Base-by-base conservation (phyloP, 2,329 filamentous ascomycete species). In the Dactylellina leptospora region DNA sequence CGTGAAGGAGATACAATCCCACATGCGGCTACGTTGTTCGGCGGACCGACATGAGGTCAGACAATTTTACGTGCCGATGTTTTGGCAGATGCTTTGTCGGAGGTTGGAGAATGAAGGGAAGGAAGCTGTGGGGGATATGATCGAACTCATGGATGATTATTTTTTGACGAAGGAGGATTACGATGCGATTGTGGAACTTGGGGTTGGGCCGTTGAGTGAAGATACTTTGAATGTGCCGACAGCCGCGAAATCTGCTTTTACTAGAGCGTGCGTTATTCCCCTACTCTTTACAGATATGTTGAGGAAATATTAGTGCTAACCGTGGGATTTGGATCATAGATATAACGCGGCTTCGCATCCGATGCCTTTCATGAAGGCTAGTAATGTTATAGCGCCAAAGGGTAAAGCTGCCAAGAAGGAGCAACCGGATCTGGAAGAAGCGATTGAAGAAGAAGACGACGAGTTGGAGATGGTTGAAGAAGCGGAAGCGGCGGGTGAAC, bases 131-230 rank as follows among this genome's bases (percentile, higher is more conserved):
- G 84, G 86, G 0, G 88, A 90, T 1, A 89, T 97, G 59, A 99
- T 99, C 77, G 87, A 95, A 59, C 84, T 97, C 59, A 97, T 99
- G 95, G 95, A 99, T 78, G 92, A 89, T 78, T 99, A 99, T 81
- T 99, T 89, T 80, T 83, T 99, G 64, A 97, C 95, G 0, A 89
- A 90, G 74, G 95, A 99, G 22, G 95, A 99, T 79, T 96, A 93
- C 80, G 95, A 99, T 78, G 90, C 88, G 8, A 92, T 99, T 76
- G 84, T 92, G 79, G 95, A 99, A 81, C 85, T 99, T 22, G 93
- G 93, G 4, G 86, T 99, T 11, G 95, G 93, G 3, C 86, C 88
- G 0, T 93, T 96, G 84, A 85, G 88, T 74, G 87, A 93, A 80
- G 88, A 88, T 16, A 82, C 82, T 0, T 84, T 96, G 75, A 90